phyloP scores from a whole-genome alignment of 1,284 basidiomycete genomes.

The Anthracocystis walkeri region DNA sequence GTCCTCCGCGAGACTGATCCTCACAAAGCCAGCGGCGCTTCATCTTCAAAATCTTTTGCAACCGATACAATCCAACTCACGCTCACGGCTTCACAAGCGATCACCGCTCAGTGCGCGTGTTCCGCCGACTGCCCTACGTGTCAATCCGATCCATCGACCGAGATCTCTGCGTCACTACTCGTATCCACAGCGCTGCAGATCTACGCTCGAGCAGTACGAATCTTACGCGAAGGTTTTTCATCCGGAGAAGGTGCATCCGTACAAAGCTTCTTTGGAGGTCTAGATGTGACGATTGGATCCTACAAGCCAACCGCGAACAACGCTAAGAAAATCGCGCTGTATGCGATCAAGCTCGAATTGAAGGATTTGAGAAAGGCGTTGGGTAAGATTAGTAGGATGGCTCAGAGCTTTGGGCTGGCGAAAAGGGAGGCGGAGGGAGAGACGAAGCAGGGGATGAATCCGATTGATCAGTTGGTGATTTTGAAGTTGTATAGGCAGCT shows the following conservation, averaged over 20 bases:
- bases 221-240: constrained; percentile 60
- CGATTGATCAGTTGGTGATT: constrained; percentile 66
- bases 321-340: constrained; percentile 65
- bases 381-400: constrained; percentile 56
- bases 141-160: constrained; percentile 57
- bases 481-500: constrained; percentile 62
- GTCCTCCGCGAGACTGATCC: constrained; percentile 47
- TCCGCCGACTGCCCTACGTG: constrained; percentile 67
- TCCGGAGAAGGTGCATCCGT: constrained; percentile 10
- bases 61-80: constrained; percentile 62
- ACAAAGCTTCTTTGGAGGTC: constrained; percentile 28
- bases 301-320: constrained; percentile 58
- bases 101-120: constrained; percentile 64
- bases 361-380: constrained; percentile 63
- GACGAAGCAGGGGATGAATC: constrained; percentile 45
- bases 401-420: constrained; percentile 27
- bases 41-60: constrained; percentile 13
- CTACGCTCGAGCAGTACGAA: constrained; percentile 65
- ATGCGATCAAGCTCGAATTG: constrained; percentile 67
- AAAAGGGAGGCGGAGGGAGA: neutral
- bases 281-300: constrained; percentile 65
- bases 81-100: constrained; percentile 62
- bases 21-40: constrained; percentile 1
- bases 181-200: constrained; percentile 68
- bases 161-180: constrained; percentile 58